Conservation (phyloP, 345 rosid genomes). For the Abelmoschus esculentus region DNA sequence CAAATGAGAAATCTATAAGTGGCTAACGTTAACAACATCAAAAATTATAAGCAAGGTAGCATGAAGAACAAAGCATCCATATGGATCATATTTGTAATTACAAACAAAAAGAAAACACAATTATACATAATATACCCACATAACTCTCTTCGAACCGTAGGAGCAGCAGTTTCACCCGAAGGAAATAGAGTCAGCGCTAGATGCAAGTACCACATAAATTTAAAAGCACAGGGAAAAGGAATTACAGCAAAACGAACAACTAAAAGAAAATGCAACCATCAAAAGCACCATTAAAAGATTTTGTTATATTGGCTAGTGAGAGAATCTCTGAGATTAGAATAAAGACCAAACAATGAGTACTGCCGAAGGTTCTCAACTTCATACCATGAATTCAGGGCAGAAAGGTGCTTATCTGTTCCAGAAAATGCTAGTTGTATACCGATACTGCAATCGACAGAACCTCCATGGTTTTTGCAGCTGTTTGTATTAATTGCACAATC, state of each 20-base stretch:
- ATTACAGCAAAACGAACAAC: not conserved
- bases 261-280: constrained; percentile 2
- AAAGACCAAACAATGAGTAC: constrained; percentile 85
- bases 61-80: not conserved
- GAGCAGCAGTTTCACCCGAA: not conserved
- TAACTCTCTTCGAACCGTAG: not conserved
- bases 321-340: constrained; percentile 69
- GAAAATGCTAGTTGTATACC: constrained; percentile 96
- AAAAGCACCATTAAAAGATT: constrained; percentile 36
- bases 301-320: constrained; percentile 58
- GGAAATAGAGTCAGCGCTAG: not conserved
- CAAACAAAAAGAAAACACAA: not conserved
- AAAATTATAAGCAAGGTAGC: not conserved
- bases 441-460: constrained; percentile 79
- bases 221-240: constrained; percentile 5
- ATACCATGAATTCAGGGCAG: constrained; percentile 88
- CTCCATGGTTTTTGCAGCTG: constrained; percentile 62
- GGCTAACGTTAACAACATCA: not conserved
- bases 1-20: not conserved
- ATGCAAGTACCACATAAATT: constrained; percentile 6
- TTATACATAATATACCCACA: constrained; percentile 4
- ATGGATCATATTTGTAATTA: not conserved
- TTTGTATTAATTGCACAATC: constrained; percentile 73
- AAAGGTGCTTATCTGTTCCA: constrained; percentile 88
- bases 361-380: constrained; percentile 87